Evolutionary conservation across 2,329 filamentous ascomycete species (phyloP), one percentile per base, ranked within the genome.

Genomic region (Geoglossum cookeanum): DNA sequence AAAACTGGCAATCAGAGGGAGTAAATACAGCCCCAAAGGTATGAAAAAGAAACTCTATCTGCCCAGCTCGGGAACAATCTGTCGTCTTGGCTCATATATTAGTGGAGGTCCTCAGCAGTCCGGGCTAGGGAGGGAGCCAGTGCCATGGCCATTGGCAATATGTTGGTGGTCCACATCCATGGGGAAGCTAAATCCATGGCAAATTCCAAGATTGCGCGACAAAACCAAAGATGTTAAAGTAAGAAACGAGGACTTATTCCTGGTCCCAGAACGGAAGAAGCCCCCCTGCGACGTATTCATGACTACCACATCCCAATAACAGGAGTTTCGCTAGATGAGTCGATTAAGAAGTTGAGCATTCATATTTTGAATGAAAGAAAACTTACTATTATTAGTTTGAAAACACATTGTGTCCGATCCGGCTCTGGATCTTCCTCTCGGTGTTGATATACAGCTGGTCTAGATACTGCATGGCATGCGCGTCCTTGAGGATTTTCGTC

Each of bases 401-500:
- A 39, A 53, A 33, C 22, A 27, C 6, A 33, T 53, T 53, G 6
- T 53, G 49, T 11, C 15, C 32, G 33, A 71, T 72, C 53, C 85
- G 77, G 61, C 87, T 81, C 65, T 86, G 80, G 64, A 92, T 90
- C 69, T 84, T 76, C 68, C 79, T 78, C 72, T 92, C 87, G 55
- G 87, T 92, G 64, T 83, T 79, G 74, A 86, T 78, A 76, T 94
- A 94, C 70, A 94, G 75, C 68, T 77, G 76, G 72, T 91, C 85
- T 65, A 92, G 75, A 67, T 84, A 87, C 63, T 86, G 80, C 87
- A 92, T 91, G 58, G 87, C 86, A 61, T 78, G 77, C 49, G 85
- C 83, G 71, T 94, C 87, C 72, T 87, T 89, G 60, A 94, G 73
- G 61, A 94, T 89, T 70, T 88, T 91, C 59, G 87, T 85, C 59